Evolutionary conservation across 2,329 filamentous ascomycete genomes (phyloP).

Genomic region (Xylaria hypoxylon): DNA sequence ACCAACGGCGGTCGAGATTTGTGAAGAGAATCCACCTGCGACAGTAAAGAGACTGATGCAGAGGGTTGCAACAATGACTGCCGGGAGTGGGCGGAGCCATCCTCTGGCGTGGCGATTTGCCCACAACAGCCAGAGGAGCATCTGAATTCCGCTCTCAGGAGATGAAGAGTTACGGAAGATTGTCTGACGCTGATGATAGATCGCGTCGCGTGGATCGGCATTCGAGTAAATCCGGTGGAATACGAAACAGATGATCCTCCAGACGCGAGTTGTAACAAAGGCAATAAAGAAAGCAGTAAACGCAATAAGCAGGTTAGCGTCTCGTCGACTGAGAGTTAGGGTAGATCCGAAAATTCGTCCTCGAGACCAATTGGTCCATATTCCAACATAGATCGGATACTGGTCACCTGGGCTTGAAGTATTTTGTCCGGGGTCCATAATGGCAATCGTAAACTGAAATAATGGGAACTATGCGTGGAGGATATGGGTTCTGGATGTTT

Average conservation of each 20-base stretch:
- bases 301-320: neutral
- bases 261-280: neutral
- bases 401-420: neutral
- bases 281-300: conserved; percentile 2
- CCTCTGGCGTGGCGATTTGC: neutral
- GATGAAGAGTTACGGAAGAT: conserved; percentile 3
- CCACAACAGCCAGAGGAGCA: neutral
- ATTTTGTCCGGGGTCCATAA: no score
- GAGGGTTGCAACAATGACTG: neutral
- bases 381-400: neutral
- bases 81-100: neutral
- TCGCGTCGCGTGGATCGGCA: neutral
- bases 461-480: no score
- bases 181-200: neutral
- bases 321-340: neutral
- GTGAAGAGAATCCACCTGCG: conserved; percentile 19
- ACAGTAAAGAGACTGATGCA: neutral
- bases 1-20: conserved; percentile 8
- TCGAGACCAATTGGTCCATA: conserved; percentile 13
- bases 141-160: neutral
- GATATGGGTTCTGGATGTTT: no score
- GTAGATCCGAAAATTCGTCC: neutral
- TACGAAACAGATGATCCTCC: neutral
- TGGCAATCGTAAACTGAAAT: no score
- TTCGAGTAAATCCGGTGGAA: neutral